Conservation (phyloP, 2,329 filamentous ascomycete species). For the Aureobasidium sp. region DNA sequence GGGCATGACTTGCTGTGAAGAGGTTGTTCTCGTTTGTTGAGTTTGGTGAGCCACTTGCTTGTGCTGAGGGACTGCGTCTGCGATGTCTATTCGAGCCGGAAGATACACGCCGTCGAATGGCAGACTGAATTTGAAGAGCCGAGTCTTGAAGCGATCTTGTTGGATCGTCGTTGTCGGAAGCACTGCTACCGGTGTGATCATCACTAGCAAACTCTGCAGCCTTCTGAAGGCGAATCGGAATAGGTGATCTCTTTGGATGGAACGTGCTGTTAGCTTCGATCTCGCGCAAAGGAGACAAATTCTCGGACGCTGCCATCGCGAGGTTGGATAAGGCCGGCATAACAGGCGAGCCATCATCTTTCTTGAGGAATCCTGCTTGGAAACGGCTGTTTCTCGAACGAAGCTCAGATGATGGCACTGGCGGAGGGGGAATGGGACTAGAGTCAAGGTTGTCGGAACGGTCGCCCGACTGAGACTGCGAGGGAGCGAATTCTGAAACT, state of each 20-base stretch:
- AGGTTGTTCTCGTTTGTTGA: conserved; percentile 44
- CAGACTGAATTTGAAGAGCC: conserved; percentile 29
- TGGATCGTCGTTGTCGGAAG: conserved; percentile 11
- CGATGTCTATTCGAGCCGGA: conserved; percentile 22
- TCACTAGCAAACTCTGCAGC: conserved; percentile 18
- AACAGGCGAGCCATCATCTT: conserved; percentile 46
- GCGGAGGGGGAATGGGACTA: conserved; percentile 50
- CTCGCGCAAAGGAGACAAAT: conserved; percentile 40
- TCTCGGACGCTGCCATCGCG: conserved; percentile 49
- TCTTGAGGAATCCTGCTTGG: conserved; percentile 77
- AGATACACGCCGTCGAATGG: conserved; percentile 41
- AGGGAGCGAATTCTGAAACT: conserved; percentile 27
- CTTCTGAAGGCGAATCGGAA: conserved; percentile 28
- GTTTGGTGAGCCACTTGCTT: conserved; percentile 48
- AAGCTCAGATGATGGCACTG: conserved; percentile 51
- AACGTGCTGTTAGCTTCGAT: conserved; percentile 35
- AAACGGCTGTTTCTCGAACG: conserved; percentile 53
- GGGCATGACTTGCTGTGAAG: conserved; percentile 58
- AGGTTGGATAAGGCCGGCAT: conserved; percentile 50
- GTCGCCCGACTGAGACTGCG: conserved; percentile 22
- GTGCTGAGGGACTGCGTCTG: conserved; percentile 44
- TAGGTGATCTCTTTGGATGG: conserved; percentile 25
- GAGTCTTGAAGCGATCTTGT: conserved; percentile 18
- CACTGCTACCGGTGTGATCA: conserved; percentile 19
- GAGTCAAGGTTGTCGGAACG: conserved; percentile 32